phyloP scores from a whole-genome alignment of 495 filamentous ascomycete genomes.

The Umbilicaria muhlenbergii region DNA sequence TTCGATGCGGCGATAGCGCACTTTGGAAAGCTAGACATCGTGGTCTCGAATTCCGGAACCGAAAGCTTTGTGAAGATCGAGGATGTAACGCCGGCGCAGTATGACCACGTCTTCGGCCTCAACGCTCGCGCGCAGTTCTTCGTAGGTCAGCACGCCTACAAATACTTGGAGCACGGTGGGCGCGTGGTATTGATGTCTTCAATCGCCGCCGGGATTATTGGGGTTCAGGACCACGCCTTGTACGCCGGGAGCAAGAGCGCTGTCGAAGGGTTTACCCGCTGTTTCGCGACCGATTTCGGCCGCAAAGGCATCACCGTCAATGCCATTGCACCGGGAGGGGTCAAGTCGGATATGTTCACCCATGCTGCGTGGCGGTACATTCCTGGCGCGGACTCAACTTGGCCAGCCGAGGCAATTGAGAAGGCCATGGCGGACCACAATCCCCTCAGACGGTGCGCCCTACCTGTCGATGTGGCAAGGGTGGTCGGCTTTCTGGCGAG shows the following conservation, averaged over 20 bases:
- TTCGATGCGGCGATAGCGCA: constrained; percentile 27
- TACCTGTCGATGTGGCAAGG: constrained; percentile 41
- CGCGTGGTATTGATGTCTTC: constrained; percentile 30
- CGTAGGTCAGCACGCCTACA: constrained; percentile 53
- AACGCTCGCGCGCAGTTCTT: constrained; percentile 47
- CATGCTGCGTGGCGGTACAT: constrained; percentile 51
- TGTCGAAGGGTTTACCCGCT: constrained; percentile 62
- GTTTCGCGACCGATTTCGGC: constrained; percentile 60
- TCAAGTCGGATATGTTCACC: constrained; percentile 68
- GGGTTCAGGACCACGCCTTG: constrained; percentile 55
- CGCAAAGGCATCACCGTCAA: constrained; percentile 62
- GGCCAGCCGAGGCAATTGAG: constrained; percentile 27
- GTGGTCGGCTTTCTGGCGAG: constrained; percentile 39
- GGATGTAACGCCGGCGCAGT: constrained; percentile 34
- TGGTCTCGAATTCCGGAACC: constrained; percentile 38
- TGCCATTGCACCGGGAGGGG: constrained; percentile 57
- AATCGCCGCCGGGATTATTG: constrained; percentile 35
- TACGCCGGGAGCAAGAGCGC: constrained; percentile 68
- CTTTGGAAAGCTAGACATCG: constrained; percentile 27
- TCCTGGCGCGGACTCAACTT: constrained; percentile 28
- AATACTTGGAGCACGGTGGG: constrained; percentile 25
- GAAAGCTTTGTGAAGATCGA: constrained; percentile 32
- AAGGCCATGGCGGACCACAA: constrained; percentile 21
- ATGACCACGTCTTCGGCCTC: constrained; percentile 36
- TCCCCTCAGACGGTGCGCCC: constrained; percentile 37